Conservation (phyloP, 169 alveolate species). For the Cryptosporidium tyzzeri region DNA sequence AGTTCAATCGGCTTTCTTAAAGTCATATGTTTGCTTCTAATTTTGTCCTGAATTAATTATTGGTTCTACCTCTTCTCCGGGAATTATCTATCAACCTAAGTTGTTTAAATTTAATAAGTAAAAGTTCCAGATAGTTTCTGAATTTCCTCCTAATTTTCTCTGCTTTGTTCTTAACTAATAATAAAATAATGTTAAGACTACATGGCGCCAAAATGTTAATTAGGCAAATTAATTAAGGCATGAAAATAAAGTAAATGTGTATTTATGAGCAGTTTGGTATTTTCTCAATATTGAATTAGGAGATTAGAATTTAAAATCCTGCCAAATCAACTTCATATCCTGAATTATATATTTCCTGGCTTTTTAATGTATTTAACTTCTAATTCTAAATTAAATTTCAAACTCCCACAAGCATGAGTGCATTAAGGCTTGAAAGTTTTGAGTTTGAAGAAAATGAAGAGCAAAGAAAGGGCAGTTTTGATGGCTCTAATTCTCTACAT, state of each 20-base stretch:
- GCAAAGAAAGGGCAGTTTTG: conserved; percentile 5
- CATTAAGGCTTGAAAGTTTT: conserved; percentile 54
- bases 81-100: neutral
- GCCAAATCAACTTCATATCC: neutral
- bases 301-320: neutral
- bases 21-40: neutral
- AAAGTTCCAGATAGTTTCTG: neutral
- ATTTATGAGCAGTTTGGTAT: neutral
- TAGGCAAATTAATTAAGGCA: neutral
- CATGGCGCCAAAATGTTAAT: neutral
- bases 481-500: conserved; percentile 44
- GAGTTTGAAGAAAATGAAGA: conserved; percentile 55
- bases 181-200: too few species aligned
- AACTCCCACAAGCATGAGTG: conserved; percentile 10
- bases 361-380: neutral
- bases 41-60: neutral
- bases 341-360: neutral
- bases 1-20: neutral
- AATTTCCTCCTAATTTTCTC: neutral
- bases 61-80: neutral
- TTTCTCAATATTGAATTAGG: neutral
- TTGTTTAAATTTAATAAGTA: neutral
- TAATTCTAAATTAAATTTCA: neutral
- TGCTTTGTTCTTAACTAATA: neutral
- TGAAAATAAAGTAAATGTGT: neutral